phyloP scores from a whole-genome alignment of 371 early-diverging fungal species.

The Apophysomyces variabilis region DNA sequence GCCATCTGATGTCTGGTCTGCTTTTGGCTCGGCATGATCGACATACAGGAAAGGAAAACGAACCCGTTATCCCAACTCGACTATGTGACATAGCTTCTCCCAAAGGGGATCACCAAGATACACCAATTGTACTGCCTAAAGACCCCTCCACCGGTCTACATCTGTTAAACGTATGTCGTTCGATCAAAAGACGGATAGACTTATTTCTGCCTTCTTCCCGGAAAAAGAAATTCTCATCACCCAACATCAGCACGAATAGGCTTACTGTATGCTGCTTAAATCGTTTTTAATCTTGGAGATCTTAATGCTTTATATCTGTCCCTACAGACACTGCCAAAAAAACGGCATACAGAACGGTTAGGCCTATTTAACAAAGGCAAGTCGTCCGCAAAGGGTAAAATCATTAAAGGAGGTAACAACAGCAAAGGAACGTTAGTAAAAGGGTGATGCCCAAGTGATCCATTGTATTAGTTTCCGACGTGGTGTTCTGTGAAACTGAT shows the following conservation, averaged over 20 bases:
- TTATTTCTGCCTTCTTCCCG: too few relatives aligned
- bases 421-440: too few relatives aligned
- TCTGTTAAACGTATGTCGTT: slow-evolving; percentile 21
- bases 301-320: neutral
- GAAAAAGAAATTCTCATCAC: slow-evolving; percentile 37
- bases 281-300: neutral
- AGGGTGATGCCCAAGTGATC: too few relatives aligned
- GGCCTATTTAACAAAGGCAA: slow-evolving; percentile 45
- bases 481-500: slow-evolving; percentile 28
- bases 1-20: neutral
- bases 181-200: neutral
- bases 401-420: slow-evolving; percentile 5
- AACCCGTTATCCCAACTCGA: too few relatives aligned
- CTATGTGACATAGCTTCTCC: too few relatives aligned
- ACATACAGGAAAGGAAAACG: too few relatives aligned
- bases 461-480: slow-evolving; percentile 14
- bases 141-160: slow-evolving; percentile 19
- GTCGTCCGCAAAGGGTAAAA: slow-evolving; percentile 32
- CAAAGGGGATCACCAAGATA: neutral
- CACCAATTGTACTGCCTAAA: neutral
- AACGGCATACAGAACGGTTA: neutral
- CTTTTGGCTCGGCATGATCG: too few relatives aligned
- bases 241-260: slow-evolving; percentile 31
- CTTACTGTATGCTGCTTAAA: slow-evolving; percentile 25
- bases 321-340: neutral